Evolutionary conservation across 176 grass and related monocot genomes (phyloP).

Genomic region (maize (Zea mays)): DNA sequence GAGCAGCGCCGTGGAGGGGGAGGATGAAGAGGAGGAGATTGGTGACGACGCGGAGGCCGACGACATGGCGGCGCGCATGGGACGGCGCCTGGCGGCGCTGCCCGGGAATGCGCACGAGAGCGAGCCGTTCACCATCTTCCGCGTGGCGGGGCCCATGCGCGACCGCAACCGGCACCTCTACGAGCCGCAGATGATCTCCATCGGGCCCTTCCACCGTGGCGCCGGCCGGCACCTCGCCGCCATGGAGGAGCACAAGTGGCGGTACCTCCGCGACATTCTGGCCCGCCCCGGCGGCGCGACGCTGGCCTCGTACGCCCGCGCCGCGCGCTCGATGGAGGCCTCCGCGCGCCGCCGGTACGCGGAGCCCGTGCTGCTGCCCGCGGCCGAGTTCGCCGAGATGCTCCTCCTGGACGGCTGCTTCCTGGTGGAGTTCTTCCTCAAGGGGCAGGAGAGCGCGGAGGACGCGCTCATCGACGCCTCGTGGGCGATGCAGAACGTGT

Average conservation of each 20-base stretch:
- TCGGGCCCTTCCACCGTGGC: slow-evolving; percentile 53
- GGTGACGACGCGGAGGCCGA: slow-evolving; percentile 21
- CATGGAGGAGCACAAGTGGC: slow-evolving; percentile 60
- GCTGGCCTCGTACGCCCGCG: slow-evolving; percentile 34
- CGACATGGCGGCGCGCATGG: slow-evolving; percentile 40
- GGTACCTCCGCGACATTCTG: slow-evolving; percentile 48
- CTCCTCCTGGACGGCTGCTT: slow-evolving; percentile 67
- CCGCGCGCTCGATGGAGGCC: slow-evolving; percentile 34
- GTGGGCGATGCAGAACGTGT: slow-evolving; percentile 46
- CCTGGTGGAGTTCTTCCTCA: slow-evolving; percentile 50
- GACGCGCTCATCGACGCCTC: slow-evolving; percentile 48
- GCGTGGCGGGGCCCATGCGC: slow-evolving; percentile 46
- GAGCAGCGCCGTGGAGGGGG: not conserved
- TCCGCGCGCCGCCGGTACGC: slow-evolving; percentile 38
- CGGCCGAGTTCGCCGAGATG: slow-evolving; percentile 51
- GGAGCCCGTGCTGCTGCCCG: slow-evolving; percentile 28
- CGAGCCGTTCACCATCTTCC: slow-evolving; percentile 58
- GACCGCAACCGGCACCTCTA: slow-evolving; percentile 53
- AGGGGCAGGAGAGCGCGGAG: slow-evolving; percentile 41
- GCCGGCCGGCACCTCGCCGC: slow-evolving; percentile 42
- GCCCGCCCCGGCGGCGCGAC: slow-evolving; percentile 13
- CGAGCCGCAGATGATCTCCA: slow-evolving; percentile 47
- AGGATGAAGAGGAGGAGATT: not conserved
- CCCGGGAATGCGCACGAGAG: slow-evolving; percentile 41
- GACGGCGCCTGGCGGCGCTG: slow-evolving; percentile 25